phyloP scores from a whole-genome alignment of 768 basidiomycete species.

The Dioszegia crocea region DNA sequence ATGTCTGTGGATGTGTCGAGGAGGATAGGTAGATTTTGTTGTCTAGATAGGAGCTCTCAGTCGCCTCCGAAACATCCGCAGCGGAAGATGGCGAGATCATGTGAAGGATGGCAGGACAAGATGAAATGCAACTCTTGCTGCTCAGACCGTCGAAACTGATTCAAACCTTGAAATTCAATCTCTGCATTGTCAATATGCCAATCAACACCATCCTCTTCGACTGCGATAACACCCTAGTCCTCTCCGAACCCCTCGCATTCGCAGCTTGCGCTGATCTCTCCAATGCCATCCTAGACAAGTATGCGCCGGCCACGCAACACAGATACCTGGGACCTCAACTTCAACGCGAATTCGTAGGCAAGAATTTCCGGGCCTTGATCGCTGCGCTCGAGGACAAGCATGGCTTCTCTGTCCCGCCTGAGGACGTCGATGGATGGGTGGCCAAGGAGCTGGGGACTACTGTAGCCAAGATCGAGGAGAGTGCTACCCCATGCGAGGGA shows the following conservation, averaged over 20 bases:
- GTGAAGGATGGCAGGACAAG: background rate
- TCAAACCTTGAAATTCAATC: background rate
- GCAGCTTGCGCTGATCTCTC: slow-evolving; percentile 20
- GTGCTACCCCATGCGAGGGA: slow-evolving; percentile 16
- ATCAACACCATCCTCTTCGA: slow-evolving; percentile 25
- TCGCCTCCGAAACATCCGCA: background rate
- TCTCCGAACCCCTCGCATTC: slow-evolving; percentile 26
- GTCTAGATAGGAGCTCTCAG: background rate
- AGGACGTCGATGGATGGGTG: slow-evolving; percentile 25
- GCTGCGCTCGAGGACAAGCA: slow-evolving; percentile 22
- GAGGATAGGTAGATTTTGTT: slow-evolving; percentile 10
- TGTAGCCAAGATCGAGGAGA: slow-evolving; percentile 14
- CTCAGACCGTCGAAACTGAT: too few species aligned
- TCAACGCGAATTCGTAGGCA: slow-evolving; percentile 30
- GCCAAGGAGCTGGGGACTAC: slow-evolving; percentile 15
- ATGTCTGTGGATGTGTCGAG: background rate
- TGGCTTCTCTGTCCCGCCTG: slow-evolving; percentile 15
- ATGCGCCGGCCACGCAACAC: slow-evolving; percentile 7
- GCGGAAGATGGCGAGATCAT: background rate
- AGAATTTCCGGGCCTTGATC: slow-evolving; percentile 27
- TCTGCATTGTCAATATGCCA: background rate
- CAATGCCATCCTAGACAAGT: slow-evolving; percentile 25
- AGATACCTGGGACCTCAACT: slow-evolving; percentile 17
- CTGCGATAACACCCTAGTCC: slow-evolving; percentile 31
- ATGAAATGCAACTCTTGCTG: too few species aligned